Evolutionary conservation across 1,139 yeast species (phyloP), one percentile per base, ranked within the genome.

Genomic region (Debaryomyces singareniensis): DNA sequence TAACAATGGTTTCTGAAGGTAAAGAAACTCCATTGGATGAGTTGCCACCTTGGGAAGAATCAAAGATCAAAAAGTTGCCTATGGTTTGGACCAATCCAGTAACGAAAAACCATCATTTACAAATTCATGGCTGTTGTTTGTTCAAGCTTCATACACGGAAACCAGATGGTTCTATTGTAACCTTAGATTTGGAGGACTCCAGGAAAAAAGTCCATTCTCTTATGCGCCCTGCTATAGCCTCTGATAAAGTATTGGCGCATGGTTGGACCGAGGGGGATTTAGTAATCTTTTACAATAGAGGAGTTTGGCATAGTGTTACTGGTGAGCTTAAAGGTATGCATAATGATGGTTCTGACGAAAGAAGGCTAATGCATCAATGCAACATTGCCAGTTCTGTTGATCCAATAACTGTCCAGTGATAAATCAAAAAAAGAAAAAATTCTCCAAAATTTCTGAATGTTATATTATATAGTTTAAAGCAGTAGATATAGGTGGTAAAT

Each of bases 11-110:
- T 16, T 71, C 80, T 27, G 95, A 85, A 46, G 82, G 79, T 26
- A 78, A 78, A 51, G 95, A 85, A 51, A 55, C 66, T 35, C 57
- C 76, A 2, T 55, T 83, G 16, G 78, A 77, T 39, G 65, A 81
- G 39, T 68, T 85, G 33, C 95, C 95, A 11, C 71, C 68, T 32
- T 85, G 94, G 95, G 94, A 83, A 49, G 78, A 71, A 35, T 61
- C 75, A 29, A 83, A 84, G 54, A 62, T 85, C 38, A 84, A 84
- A 58, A 71, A 60, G 39, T 68, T 85, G 40, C 95, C 95, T 15
- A 65, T 85, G 68, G 93, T 84, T 7, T 85, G 95, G 95, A 84
- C 93, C 7, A 85, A 85, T 51, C 94, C 95, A n/a, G 79, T 79
- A 21, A 84, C 95, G 24, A 79, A 78, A 28, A 71, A 80, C 42